Conservation (phyloP, 1,139 yeast genomes). For the Lodderomyces orthopsilosis region DNA sequence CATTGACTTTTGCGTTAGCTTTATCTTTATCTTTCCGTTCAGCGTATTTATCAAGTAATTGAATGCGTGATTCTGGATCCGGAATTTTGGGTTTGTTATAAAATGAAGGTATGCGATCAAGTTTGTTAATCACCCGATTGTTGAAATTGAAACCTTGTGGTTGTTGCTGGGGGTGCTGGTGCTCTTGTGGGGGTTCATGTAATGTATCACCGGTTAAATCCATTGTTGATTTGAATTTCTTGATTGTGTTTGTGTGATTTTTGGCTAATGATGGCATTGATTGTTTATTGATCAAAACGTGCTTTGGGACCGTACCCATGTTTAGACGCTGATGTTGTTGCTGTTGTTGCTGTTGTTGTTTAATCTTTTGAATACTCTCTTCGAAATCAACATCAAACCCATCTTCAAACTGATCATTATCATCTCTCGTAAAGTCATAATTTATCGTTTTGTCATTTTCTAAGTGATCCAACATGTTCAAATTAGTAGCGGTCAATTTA, state of each 20-base stretch:
- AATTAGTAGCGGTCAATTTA: slow-evolving; percentile 17
- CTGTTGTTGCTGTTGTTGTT: slow-evolving; percentile 4
- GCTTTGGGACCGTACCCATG: neutral
- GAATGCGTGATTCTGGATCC: slow-evolving; percentile 16
- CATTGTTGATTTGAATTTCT: slow-evolving; percentile 34
- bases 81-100: slow-evolving; percentile 22
- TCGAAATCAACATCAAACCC: slow-evolving; percentile 25
- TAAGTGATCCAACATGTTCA: slow-evolving; percentile 23
- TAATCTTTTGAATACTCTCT: slow-evolving; percentile 8
- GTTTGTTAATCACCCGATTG: slow-evolving; percentile 34
- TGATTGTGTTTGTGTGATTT: slow-evolving; percentile 16
- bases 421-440: slow-evolving; percentile 39
- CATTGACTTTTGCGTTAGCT: neutral
- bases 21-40: slow-evolving; percentile 16
- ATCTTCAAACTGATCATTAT: slow-evolving; percentile 39
- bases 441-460: slow-evolving; percentile 36
- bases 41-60: slow-evolving; percentile 27
- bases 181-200: neutral
- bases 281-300: slow-evolving; percentile 13
- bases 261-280: slow-evolving; percentile 13
- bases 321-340: neutral
- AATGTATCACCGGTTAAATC: slow-evolving; percentile 18
- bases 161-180: neutral
- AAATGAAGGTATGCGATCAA: slow-evolving; percentile 46
- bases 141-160: slow-evolving; percentile 30